Base-by-base conservation (phyloP, 306 rosid genomes). In the Hylodesmum podocarpum region DNA sequence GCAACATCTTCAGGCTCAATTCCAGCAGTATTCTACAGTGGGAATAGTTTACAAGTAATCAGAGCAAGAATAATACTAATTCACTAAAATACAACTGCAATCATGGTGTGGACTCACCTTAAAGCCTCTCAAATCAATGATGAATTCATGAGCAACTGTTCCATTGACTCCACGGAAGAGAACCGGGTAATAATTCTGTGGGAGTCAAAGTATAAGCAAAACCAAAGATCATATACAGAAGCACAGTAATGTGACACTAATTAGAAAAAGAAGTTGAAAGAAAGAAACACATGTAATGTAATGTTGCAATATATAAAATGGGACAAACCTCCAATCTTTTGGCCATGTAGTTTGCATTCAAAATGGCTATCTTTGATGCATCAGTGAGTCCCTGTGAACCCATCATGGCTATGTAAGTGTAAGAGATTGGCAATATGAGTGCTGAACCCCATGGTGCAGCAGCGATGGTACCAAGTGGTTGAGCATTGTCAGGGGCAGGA, bases 401-500 rank as follows among this genome's bases (percentile, higher is more conserved):
- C 99, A 96, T 96, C 99, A 96, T 96, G 65, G 96, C 99, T 24
- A 96, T 91, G 78, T 96, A 96, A 70, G 98, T 88, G 79, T 96
- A 96, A 29, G 99, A 96, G 68, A 96, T 96, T 28, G 99, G 99
- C 78, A 96, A 90, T 77, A 96, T 96, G 75, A 96, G 99, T 58
- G 99, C 99, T 57, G 99, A 96, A 13, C 99, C 99, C 99, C 99
- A 96, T 70, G 99, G 99, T 54, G 99, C 99, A 77, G 99, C 98
- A 54, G 99, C 81, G 79, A 96, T 96, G 70, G 94, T 79, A 54
- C 99, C 99, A 15, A 96, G 96, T 70, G 99, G 99, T 74, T 93
- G 91, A 75, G 87, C 34, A 22, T 87, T 79, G 33, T 88, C 93
- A 0, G 98, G 93, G 31, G 91, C 90, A 78, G 99, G 99, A 64